Conservation (phyloP, 345 rosid genomes). For the Cardamine resedifolia region DNA sequence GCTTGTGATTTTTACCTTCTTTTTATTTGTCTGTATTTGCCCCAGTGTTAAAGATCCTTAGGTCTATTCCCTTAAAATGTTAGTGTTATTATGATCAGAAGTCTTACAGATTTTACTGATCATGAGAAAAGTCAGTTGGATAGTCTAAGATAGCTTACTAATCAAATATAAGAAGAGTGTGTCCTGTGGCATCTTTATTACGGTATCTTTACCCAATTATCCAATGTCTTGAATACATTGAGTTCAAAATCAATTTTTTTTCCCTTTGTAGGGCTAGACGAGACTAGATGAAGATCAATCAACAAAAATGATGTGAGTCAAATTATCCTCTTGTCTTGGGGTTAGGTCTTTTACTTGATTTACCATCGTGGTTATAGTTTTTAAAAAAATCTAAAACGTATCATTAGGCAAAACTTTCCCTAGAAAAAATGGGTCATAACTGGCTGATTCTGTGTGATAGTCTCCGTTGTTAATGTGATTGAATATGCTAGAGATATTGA, state of each 20-base stretch:
- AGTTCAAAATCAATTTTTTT: slow-evolving; percentile 38
- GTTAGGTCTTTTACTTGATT: slow-evolving; percentile 28
- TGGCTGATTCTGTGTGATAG: slow-evolving; percentile 12
- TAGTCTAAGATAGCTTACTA: neutral
- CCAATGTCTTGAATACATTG: slow-evolving; percentile 40
- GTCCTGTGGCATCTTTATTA: neutral
- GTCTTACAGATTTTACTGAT: neutral
- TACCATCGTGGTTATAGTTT: neutral
- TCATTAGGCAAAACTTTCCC: neutral
- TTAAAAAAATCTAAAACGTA: neutral
- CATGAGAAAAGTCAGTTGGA: neutral
- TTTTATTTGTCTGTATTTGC: neutral
- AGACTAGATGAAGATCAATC: slow-evolving; percentile 86
- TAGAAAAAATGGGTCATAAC: neutral
- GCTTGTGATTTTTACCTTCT: neutral
- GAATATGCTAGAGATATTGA: slow-evolving; percentile 17
- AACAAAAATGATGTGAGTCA: slow-evolving; percentile 47
- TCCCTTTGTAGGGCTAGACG: slow-evolving; percentile 80
- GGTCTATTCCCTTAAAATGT: neutral
- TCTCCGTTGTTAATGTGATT: neutral
- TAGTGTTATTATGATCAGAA: neutral
- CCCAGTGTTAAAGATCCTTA: neutral
- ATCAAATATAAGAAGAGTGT: slow-evolving; percentile 1
- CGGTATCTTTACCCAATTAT: slow-evolving; percentile 10
- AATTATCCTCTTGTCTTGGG: slow-evolving; percentile 38